Percentiles rank a stretch among this genome's conserved stretches.
Conservation (phyloP, 495 filamentous ascomycete genomes). For the Choiromyces venosus region DNA sequence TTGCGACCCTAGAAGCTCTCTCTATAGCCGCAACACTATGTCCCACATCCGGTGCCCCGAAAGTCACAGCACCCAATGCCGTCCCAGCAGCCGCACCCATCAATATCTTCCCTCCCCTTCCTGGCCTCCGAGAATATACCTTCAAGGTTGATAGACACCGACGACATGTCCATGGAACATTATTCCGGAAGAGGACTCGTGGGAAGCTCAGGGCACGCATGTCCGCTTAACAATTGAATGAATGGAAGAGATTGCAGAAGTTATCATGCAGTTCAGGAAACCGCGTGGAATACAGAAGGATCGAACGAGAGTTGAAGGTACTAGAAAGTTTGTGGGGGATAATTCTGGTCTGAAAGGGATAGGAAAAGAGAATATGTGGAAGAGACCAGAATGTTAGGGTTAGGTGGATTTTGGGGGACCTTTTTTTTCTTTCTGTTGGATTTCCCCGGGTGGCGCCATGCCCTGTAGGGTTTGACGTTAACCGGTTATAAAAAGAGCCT, state of each 20-base stretch:
- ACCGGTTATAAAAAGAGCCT: constrained; percentile 20
- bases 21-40: constrained; percentile 67
- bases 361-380: constrained; percentile 22
- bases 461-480: constrained; percentile 5
- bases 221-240: constrained; percentile 23
- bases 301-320: constrained; percentile 2
- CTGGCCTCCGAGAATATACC: constrained; percentile 16
- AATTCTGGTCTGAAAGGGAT: constrained; percentile 8
- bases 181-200: constrained; percentile 22
- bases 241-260: constrained; percentile 13
- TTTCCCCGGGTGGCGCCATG: constrained; percentile 1
- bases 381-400: constrained; percentile 22
- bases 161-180: constrained; percentile 39
- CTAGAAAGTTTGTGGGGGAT: background rate
- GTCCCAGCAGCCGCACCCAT: constrained; percentile 53
- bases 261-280: constrained; percentile 19
- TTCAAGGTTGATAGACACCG: constrained; percentile 24
- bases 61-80: constrained; percentile 56
- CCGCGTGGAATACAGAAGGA: background rate
- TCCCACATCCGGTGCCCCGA: constrained; percentile 52
- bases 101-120: constrained; percentile 46
- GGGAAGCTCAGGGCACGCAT: constrained; percentile 28
- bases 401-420: constrained; percentile 22
- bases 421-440: constrained; percentile 21
- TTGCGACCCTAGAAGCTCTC: constrained; percentile 73